Evolutionary conservation across 2,329 filamentous ascomycete genomes (phyloP).

Genomic region (Stagonosporopsis tanaceti): DNA sequence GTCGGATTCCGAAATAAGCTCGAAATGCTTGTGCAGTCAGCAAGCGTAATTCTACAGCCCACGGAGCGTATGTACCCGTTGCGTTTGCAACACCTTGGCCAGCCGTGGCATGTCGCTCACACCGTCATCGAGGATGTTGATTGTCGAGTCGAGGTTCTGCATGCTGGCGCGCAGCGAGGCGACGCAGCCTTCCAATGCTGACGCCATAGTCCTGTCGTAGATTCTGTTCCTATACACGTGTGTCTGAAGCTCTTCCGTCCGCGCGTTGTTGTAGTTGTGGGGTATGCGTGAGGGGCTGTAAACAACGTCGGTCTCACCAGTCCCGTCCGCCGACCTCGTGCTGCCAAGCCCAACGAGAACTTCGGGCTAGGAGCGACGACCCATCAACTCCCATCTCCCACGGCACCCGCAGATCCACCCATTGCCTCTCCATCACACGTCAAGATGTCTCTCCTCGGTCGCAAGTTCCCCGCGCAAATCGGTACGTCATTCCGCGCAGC

Average conservation of each 20-base stretch:
- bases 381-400: slow-evolving; percentile 40
- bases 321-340: slow-evolving; percentile 30
- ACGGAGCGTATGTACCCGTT: slow-evolving; percentile 56
- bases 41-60: not conserved
- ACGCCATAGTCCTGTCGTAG: slow-evolving; percentile 31
- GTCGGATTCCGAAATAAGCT: slow-evolving; percentile 85
- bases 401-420: slow-evolving; percentile 40
- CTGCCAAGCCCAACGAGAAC: slow-evolving; percentile 34
- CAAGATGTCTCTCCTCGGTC: slow-evolving; percentile 58
- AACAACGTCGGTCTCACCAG: slow-evolving; percentile 30
- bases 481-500: slow-evolving; percentile 50
- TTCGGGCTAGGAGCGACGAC: slow-evolving; percentile 13
- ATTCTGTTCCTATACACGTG: not conserved
- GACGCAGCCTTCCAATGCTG: slow-evolving; percentile 66
- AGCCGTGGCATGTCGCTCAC: slow-evolving; percentile 71
- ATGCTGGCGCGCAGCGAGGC: slow-evolving; percentile 67
- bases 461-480: slow-evolving; percentile 60
- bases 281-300: slow-evolving; percentile 26
- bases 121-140: slow-evolving; percentile 67
- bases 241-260: not conserved
- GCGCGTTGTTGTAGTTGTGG: slow-evolving; percentile 21
- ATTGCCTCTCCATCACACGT: slow-evolving; percentile 41
- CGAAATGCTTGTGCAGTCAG: slow-evolving; percentile 74
- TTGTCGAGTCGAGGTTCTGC: slow-evolving; percentile 68
- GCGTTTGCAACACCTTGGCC: slow-evolving; percentile 69